Evolutionary conservation across 495 filamentous ascomycete species (phyloP).

Genomic region (Aspergillus coremiiformis): DNA sequence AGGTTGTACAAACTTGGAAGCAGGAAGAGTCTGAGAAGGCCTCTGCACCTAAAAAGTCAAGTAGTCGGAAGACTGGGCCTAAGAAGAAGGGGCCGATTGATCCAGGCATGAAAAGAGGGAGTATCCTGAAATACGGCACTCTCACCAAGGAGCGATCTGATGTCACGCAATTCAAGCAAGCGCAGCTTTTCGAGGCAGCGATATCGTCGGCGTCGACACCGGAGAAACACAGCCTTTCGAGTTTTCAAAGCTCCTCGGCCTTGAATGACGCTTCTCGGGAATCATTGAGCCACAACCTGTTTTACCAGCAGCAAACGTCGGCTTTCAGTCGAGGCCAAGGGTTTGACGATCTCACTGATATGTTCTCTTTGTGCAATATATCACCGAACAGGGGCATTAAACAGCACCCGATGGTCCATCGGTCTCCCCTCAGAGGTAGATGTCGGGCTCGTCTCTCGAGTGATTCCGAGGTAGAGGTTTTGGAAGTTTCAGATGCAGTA

Average conservation of each 20-base stretch:
- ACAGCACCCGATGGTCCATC: constrained; percentile 16
- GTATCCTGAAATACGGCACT: constrained; percentile 41
- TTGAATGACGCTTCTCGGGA: background rate
- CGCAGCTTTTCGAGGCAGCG: constrained; percentile 28
- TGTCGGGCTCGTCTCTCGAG: constrained; percentile 6
- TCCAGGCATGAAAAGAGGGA: constrained; percentile 38
- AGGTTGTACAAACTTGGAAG: constrained; percentile 73
- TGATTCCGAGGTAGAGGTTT: constrained; percentile 13
- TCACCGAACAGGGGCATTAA: constrained; percentile 20
- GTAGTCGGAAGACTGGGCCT: constrained; percentile 23
- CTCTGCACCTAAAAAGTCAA: constrained; percentile 25
- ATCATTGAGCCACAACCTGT: background rate
- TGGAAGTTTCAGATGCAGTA: constrained; percentile 6
- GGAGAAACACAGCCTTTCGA: constrained; percentile 7
- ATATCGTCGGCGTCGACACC: constrained; percentile 15
- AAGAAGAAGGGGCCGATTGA: constrained; percentile 40
- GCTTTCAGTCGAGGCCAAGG: constrained; percentile 1
- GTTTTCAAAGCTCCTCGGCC: background rate
- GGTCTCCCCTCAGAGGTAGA: constrained; percentile 5
- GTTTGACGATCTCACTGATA: constrained; percentile 24
- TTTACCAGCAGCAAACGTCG: background rate
- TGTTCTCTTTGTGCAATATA: constrained; percentile 23
- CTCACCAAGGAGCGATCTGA: constrained; percentile 35
- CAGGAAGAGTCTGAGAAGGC: constrained; percentile 43
- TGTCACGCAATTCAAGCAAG: constrained; percentile 26